These are phyloP conservation scores for Capsella bursapastoris DNA, from an alignment of 345 rosid species.

Conservation along the genomic window DNA sequence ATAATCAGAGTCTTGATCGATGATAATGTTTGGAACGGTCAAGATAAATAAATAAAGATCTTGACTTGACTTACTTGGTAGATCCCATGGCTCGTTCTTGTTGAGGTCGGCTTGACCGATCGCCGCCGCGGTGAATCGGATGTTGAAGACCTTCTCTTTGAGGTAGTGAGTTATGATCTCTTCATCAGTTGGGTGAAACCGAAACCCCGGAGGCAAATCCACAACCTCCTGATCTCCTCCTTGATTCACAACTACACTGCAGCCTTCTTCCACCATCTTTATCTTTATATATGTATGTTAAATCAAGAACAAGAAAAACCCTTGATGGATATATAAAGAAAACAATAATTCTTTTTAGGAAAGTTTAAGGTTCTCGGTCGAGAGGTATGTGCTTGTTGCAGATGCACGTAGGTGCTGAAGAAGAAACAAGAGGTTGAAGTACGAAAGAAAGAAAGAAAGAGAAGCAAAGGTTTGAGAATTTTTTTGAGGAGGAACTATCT, in stretches of 20 bases:
- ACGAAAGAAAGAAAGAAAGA: constrained; percentile 42
- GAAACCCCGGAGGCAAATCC: constrained; percentile 88
- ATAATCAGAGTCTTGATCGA: constrained; percentile 30
- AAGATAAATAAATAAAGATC: neutral
- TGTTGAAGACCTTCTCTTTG: constrained; percentile 63
- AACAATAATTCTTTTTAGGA: constrained; percentile 1
- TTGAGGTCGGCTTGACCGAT: constrained; percentile 87
- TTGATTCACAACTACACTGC: constrained; percentile 58
- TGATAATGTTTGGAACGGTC: constrained; percentile 3
- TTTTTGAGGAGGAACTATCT: constrained; percentile 34
- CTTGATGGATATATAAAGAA: constrained; percentile 29
- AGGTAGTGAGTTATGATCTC: constrained; percentile 84
- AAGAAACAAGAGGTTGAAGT: constrained; percentile 39
- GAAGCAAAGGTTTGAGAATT: constrained; percentile 40
- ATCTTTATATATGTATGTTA: neutral
- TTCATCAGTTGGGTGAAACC: constrained; percentile 95
- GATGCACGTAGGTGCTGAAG: constrained; percentile 34
- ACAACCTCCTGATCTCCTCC: constrained; percentile 55
- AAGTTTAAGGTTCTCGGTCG: neutral
- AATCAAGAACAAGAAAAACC: constrained; percentile 10
- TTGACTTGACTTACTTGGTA: constrained; percentile 65
- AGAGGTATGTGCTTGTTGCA: constrained; percentile 9
- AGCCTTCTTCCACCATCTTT: constrained; percentile 51
- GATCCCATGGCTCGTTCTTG: constrained; percentile 96
- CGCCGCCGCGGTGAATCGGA: constrained; percentile 65